Conservation (phyloP, 306 rosid genomes). For the Lathyrus sativus region DNA sequence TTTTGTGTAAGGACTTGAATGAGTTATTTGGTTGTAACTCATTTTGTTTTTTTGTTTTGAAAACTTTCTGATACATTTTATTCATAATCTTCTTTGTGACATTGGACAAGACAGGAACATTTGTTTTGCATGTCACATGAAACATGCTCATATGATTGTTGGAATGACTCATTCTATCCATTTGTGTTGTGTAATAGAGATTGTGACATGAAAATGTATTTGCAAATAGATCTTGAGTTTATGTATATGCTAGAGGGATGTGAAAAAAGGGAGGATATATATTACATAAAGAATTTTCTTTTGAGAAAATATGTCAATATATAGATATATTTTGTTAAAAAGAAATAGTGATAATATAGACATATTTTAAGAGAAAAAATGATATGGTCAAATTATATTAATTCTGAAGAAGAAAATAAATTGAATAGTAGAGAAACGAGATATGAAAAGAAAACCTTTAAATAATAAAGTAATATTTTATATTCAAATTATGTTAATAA, state of each 20-base stretch:
- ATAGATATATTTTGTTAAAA: background rate
- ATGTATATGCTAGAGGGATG: background rate
- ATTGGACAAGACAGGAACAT: background rate
- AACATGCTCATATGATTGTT: background rate
- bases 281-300: background rate
- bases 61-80: constrained; percentile 10
- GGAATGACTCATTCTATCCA: background rate
- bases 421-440: background rate
- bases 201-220: background rate
- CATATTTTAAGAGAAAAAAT: background rate
- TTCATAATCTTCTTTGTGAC: constrained; percentile 22
- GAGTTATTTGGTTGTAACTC: background rate
- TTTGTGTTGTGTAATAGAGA: background rate
- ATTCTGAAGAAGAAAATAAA: background rate
- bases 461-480: background rate
- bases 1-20: constrained; percentile 18
- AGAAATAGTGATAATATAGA: background rate
- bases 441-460: background rate
- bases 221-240: background rate
- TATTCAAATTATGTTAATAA: background rate
- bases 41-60: background rate
- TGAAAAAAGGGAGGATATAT: background rate
- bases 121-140: too few species aligned
- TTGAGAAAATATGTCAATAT: background rate
- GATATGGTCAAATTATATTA: background rate